Evolutionary conservation across 2,329 filamentous ascomycete species (phyloP).

Genomic region (Ophiostoma sp.): DNA sequence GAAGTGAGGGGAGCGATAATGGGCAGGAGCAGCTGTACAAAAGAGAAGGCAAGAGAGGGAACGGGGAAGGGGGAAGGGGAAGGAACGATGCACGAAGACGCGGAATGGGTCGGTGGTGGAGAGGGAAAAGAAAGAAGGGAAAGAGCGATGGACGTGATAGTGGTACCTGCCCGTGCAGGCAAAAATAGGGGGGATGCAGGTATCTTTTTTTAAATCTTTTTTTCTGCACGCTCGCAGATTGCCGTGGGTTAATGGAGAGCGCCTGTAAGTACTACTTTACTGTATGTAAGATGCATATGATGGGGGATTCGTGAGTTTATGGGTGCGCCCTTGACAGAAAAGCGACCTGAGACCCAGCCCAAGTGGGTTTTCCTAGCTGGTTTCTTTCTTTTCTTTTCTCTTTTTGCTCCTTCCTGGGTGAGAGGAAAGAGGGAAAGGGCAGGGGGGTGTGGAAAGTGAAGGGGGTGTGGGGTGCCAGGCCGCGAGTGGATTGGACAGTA

Average conservation of each 20-base stretch:
- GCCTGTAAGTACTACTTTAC: conserved; percentile 16
- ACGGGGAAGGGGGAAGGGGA: conserved; percentile 17
- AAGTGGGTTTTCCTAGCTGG: conserved; percentile 20
- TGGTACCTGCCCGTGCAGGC: conserved; percentile 10
- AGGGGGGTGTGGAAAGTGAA: conserved; percentile 23
- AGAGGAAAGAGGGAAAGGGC: background rate
- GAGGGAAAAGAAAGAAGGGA: conserved; percentile 19
- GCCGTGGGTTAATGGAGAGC: conserved; percentile 13
- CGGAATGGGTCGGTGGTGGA: conserved; percentile 22
- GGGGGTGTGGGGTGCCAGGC: conserved; percentile 23
- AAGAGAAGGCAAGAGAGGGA: conserved; percentile 19
- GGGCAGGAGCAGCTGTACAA: conserved; percentile 15
- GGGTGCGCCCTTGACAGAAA: conserved; percentile 18
- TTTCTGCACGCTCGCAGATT: conserved; percentile 22
- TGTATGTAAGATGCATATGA: background rate
- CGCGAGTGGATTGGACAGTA: conserved; percentile 26
- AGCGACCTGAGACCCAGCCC: conserved; percentile 22
- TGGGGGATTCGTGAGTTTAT: background rate
- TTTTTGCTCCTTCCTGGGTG: conserved; percentile 12
- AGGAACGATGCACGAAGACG: conserved; percentile 20
- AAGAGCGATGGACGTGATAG: conserved; percentile 14
- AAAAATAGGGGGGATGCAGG: conserved; percentile 11
- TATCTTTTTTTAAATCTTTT: background rate
- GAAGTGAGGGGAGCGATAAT: conserved; percentile 19
- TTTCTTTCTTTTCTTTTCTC: conserved; percentile 2